phyloP scores from a whole-genome alignment of 441 rosid genomes.

The Eutrema salsugineum region DNA sequence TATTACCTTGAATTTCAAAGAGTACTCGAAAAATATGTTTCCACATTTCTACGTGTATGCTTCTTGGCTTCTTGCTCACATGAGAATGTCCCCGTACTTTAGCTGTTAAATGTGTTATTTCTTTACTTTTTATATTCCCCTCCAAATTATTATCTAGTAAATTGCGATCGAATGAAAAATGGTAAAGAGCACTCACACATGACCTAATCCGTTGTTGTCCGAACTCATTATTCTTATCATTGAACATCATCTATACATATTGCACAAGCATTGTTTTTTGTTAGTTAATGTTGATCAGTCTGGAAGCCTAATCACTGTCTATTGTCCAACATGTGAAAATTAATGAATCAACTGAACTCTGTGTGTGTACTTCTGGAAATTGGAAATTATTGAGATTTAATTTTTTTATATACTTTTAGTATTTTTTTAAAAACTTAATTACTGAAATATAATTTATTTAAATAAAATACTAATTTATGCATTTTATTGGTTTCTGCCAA shows the following conservation, averaged over 20 bases:
- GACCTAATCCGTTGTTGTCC: constrained; percentile 6
- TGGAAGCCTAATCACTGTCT: constrained; percentile 17
- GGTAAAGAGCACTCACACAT: background rate
- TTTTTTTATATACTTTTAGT: background rate
- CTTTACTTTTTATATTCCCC: background rate
- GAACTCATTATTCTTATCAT: background rate
- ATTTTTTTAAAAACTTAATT: background rate
- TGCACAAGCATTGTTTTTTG: background rate
- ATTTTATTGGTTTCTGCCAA: background rate
- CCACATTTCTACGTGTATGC: background rate
- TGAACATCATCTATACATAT: background rate
- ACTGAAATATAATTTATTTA: background rate
- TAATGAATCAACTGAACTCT: background rate
- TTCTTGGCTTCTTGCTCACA: background rate
- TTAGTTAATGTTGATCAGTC: constrained; percentile 9
- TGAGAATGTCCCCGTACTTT: background rate
- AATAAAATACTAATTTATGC: background rate
- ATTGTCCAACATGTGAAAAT: constrained; percentile 5
- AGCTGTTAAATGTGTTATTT: background rate
- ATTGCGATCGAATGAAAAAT: background rate
- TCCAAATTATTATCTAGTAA: background rate
- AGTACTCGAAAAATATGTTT: background rate
- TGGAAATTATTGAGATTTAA: background rate
- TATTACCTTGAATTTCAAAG: too few species aligned
- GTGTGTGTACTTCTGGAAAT: background rate